Evolutionary conservation across 2,329 filamentous ascomycete species (phyloP), one percentile per base, ranked within the genome.

Genomic region (Shiraia bambusicola): DNA sequence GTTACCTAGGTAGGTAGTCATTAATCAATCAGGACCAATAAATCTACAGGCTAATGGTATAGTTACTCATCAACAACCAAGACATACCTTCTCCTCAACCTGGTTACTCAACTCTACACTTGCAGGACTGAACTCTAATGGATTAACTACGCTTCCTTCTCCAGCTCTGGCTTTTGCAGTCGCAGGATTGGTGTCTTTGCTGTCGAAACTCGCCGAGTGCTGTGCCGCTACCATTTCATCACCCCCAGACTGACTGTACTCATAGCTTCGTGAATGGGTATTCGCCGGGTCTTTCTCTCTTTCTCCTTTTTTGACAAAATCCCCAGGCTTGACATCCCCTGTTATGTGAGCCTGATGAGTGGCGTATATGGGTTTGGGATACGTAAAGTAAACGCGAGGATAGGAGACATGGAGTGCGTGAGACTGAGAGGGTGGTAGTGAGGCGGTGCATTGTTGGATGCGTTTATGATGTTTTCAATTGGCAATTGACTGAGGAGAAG

Each of bases 241-340:
- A 6, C 46, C 49, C 14, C 49, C 49, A 14, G 39, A 45, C 25
- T 50, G 35, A n/a, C 32, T 42, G 29, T 47, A 52, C 35, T 50
- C 49, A 26, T 42, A 34, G 17, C 32, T 38, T 19, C 40, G 14
- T 12, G 40, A 22, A 28, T 34, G 34, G 14, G 43, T 37, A n/a
- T 40, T 26, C 25, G 31, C 38, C 3, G 41, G 33, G 28, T 48
- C 38, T n/a, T 39, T 16, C 12, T 39, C 28, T 19, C 28, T 33
- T 32, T 45, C 28, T 6, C 41, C 45, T 8, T 31, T 45, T 29
- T 42, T 41, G 6, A 16, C 35, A 26, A 41, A 41, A 24, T 40
- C 29, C 12, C 33, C 37, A 1, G 22, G 37, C 10, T 31, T 17
- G 16, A 24, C 26, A 11, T 34, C 27, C 5, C 28, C 26, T 15